Evolutionary conservation across 495 filamentous ascomycete genomes (phyloP).

Genomic region (Letharia columbiana): DNA sequence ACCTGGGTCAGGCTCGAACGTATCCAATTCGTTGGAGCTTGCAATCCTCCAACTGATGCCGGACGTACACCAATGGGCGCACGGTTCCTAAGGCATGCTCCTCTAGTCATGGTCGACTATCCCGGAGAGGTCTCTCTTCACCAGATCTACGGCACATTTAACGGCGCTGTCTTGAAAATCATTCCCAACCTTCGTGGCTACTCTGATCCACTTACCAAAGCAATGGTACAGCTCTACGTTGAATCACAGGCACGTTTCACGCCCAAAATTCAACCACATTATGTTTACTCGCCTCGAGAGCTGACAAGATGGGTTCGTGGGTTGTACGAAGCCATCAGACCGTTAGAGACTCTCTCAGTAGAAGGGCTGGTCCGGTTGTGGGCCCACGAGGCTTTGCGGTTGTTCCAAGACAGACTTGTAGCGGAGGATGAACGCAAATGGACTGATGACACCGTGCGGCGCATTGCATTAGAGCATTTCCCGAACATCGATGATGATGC

Average conservation of each 20-base stretch:
- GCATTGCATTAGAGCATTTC: constrained; percentile 86
- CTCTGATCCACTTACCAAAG: constrained; percentile 85
- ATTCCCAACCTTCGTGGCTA: constrained; percentile 92
- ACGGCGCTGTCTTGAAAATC: constrained; percentile 90
- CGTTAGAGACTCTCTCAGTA: constrained; percentile 74
- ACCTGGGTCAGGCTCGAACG: constrained; percentile 96
- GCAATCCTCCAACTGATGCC: constrained; percentile 97
- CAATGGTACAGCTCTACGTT: constrained; percentile 94
- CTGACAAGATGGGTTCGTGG: constrained; percentile 95
- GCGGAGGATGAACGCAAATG: constrained; percentile 89
- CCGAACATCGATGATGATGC: constrained; percentile 81
- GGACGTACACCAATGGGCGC: constrained; percentile 90
- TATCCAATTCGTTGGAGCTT: constrained; percentile 97
- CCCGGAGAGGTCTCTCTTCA: constrained; percentile 87
- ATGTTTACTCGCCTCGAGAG: constrained; percentile 98
- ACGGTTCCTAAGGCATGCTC: constrained; percentile 88
- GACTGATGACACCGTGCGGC: constrained; percentile 76
- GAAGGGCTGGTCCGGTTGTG: constrained; percentile 95
- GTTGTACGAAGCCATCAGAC: constrained; percentile 91
- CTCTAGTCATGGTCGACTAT: constrained; percentile 98
- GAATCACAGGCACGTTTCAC: constrained; percentile 93
- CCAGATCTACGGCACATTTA: constrained; percentile 99
- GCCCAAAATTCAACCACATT: constrained; percentile 92
- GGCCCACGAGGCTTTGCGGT: constrained; percentile 90
- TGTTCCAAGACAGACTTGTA: constrained; percentile 95